Conservation (phyloP, 768 basidiomycete species). For the Trametes gibbosa region DNA sequence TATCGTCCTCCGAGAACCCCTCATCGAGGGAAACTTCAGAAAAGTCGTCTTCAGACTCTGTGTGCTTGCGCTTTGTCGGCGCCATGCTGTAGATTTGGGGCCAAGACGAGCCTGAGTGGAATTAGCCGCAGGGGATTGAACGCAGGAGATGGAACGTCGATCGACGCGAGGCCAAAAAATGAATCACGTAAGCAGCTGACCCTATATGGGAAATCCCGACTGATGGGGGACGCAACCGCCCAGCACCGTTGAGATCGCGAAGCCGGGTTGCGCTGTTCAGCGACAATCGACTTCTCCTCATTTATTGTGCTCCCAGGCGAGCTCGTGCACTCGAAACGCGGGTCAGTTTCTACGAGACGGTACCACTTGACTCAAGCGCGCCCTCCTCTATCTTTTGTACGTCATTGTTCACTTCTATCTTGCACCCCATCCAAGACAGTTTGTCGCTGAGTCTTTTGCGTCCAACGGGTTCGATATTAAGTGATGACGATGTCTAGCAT, state of each 20-base stretch:
- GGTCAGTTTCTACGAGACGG: too few species aligned
- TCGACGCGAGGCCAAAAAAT: conserved; percentile 6
- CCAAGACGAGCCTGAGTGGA: not conserved
- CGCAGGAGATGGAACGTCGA: not conserved
- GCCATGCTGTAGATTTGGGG: not conserved
- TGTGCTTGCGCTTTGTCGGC: conserved; percentile 10
- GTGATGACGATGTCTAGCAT: too few species aligned
- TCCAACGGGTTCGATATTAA: too few species aligned
- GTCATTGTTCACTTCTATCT: too few species aligned
- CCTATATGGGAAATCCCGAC: conserved; percentile 7
- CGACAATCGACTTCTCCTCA: too few species aligned
- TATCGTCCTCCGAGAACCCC: conserved; percentile 33
- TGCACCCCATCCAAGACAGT: too few species aligned
- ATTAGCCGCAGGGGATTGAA: not conserved
- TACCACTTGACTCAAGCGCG: too few species aligned
- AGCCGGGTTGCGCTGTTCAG: not conserved
- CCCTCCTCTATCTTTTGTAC: too few species aligned
- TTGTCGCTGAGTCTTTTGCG: too few species aligned
- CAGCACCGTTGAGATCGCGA: not conserved
- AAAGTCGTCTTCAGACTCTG: conserved; percentile 2
- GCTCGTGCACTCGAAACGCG: too few species aligned
- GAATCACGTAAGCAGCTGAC: conserved; percentile 3
- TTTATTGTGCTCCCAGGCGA: too few species aligned
- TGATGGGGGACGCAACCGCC: not conserved
- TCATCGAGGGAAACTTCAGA: conserved; percentile 15